A percentile compares a stretch with the other conserved stretches of the same genome.
These are phyloP conservation scores for Dactylellina sp. DNA, from an alignment of 2,329 filamentous ascomycete genomes.

Conservation along the genomic window DNA sequence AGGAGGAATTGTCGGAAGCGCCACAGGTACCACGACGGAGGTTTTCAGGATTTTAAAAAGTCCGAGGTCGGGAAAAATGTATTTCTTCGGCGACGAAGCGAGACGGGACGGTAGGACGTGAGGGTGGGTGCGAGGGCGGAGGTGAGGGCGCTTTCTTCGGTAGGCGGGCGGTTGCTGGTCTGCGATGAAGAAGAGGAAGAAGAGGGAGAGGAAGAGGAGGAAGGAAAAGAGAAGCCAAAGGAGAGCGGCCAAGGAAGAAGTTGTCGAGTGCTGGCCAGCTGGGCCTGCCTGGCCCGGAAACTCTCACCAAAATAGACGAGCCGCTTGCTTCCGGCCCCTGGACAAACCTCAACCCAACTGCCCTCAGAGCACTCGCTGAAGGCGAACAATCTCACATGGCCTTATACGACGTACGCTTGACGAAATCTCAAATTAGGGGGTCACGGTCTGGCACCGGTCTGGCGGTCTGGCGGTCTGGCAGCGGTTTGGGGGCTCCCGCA, in stretches of 20 bases:
- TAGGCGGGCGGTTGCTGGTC: not conserved
- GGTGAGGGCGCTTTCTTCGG: not conserved
- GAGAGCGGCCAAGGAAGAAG: constrained; percentile 12
- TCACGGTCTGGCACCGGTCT: too few species aligned
- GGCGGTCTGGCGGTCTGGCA: too few species aligned
- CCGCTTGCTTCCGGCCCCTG: constrained; percentile 57
- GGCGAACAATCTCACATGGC: not conserved
- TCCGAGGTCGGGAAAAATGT: not conserved
- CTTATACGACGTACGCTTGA: not conserved
- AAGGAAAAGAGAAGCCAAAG: not conserved
- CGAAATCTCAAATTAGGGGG: too few species aligned
- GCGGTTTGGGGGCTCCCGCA: too few species aligned
- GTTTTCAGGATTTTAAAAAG: not conserved
- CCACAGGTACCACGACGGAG: not conserved
- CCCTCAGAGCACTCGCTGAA: not conserved
- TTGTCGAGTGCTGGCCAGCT: not conserved
- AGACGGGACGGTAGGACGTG: too few species aligned
- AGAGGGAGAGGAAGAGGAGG: constrained; percentile 3
- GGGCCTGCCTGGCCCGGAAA: constrained; percentile 22
- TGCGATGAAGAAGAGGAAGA: constrained; percentile 1
- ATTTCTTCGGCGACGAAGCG: not conserved
- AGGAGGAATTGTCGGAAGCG: not conserved
- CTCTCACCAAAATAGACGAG: constrained; percentile 23
- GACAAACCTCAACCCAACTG: not conserved
- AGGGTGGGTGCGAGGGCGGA: not conserved